Evolutionary conservation across 345 rosid species (phyloP).

Genomic region (Nasturtium officinale): DNA sequence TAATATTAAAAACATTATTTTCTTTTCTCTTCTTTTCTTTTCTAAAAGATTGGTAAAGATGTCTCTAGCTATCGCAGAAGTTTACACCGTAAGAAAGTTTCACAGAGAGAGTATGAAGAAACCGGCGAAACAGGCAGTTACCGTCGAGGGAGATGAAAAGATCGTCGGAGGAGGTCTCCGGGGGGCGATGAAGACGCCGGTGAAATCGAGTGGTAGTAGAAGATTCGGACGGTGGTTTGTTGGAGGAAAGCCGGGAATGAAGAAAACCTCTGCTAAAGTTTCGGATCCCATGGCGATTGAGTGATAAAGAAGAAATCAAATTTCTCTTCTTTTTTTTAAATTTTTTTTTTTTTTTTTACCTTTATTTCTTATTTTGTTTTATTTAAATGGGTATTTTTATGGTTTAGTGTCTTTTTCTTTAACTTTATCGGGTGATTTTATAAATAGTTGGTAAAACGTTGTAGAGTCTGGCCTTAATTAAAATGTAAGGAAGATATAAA

Average conservation of each 20-base stretch:
- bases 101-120: constrained; percentile 43
- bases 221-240: constrained; percentile 37
- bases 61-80: constrained; percentile 43
- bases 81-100: constrained; percentile 37
- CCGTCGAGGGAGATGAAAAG: constrained; percentile 28
- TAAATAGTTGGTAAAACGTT: constrained; percentile 19
- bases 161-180: constrained; percentile 6
- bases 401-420: constrained; percentile 14
- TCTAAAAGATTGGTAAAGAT: neutral
- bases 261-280: constrained; percentile 45
- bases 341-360: neutral
- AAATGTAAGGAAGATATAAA: constrained; percentile 4
- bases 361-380: neutral
- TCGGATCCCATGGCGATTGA: constrained; percentile 39
- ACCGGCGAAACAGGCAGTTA: constrained; percentile 7
- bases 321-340: neutral
- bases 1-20: neutral
- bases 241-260: constrained; percentile 28
- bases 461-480: constrained; percentile 27
- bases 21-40: neutral
- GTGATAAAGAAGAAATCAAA: constrained; percentile 1
- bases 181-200: constrained; percentile 19
- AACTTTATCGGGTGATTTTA: constrained; percentile 7
- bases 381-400: neutral
- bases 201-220: constrained; percentile 18